phyloP scores from a whole-genome alignment of 2,329 filamentous ascomycete species.

The Diatrype stigma region DNA sequence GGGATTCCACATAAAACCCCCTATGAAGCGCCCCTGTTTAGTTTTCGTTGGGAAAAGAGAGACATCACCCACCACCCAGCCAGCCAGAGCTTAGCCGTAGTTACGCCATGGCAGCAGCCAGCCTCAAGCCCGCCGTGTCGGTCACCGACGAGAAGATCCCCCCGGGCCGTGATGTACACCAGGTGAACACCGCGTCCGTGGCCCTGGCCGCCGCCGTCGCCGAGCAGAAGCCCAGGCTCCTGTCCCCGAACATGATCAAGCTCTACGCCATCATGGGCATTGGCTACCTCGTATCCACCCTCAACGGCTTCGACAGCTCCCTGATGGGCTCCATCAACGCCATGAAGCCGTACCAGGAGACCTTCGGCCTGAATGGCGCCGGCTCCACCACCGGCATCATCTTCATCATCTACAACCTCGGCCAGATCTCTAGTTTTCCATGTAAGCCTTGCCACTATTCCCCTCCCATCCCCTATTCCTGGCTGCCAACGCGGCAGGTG shows the following conservation, averaged over 20 bases:
- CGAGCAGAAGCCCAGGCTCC: constrained; percentile 30
- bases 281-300: constrained; percentile 42
- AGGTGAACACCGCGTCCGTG: constrained; percentile 33
- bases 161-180: constrained; percentile 20
- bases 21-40: neutral
- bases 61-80: neutral
- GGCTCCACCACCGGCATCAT: constrained; percentile 43
- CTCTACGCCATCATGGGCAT: constrained; percentile 35
- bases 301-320: constrained; percentile 56
- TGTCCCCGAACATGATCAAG: constrained; percentile 30
- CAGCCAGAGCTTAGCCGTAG: neutral
- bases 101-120: constrained; percentile 1
- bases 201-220: constrained; percentile 31
- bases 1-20: neutral
- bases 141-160: constrained; percentile 18
- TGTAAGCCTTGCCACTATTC: constrained; percentile 18
- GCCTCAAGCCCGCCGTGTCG: constrained; percentile 15
- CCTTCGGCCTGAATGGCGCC: constrained; percentile 42
- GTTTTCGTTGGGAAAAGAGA: neutral
- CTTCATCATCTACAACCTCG: constrained; percentile 46
- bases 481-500: neutral
- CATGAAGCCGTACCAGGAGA: constrained; percentile 45
- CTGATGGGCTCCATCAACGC: constrained; percentile 50
- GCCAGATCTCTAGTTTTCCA: constrained; percentile 47
- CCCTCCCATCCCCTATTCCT: neutral